Percentiles rank a stretch among this genome's conserved stretches.
Conservation (phyloP, 2,329 filamentous ascomycete species). For the Alternaria longipes region DNA sequence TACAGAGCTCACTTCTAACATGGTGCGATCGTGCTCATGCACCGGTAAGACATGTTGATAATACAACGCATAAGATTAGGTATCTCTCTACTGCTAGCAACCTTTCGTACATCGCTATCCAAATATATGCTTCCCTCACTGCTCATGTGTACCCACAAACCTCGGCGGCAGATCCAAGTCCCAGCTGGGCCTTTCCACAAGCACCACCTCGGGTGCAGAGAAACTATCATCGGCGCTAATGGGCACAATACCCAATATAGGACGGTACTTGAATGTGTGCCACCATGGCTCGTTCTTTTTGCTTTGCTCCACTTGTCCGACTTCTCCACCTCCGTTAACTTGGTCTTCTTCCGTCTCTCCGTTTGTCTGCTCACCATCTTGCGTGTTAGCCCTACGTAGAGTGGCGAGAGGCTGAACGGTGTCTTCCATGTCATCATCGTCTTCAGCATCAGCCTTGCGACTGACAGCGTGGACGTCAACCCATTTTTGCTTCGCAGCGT, state of each 20-base stretch:
- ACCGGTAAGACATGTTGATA: neutral
- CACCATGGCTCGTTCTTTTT: constrained; percentile 62
- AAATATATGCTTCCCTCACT: constrained; percentile 13
- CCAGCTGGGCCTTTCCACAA: constrained; percentile 87
- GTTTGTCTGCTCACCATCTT: constrained; percentile 31
- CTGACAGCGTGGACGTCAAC: constrained; percentile 37
- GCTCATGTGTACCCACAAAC: constrained; percentile 57
- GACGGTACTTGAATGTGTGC: constrained; percentile 91
- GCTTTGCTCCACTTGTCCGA: constrained; percentile 31
- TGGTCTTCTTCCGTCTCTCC: constrained; percentile 22
- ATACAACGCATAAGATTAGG: constrained; percentile 10
- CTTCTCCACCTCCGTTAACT: constrained; percentile 23
- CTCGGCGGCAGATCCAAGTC: constrained; percentile 79
- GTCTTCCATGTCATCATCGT: constrained; percentile 42
- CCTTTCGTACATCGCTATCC: neutral
- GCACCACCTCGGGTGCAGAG: constrained; percentile 75
- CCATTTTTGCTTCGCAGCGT: constrained; percentile 36
- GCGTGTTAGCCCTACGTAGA: constrained; percentile 37
- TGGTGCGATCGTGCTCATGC: neutral
- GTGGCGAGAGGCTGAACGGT: constrained; percentile 32
- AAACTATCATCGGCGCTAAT: constrained; percentile 56
- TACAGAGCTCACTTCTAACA: neutral
- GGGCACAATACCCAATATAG: constrained; percentile 80
- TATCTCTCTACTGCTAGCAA: neutral
- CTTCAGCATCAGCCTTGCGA: constrained; percentile 40